phyloP scores from a whole-genome alignment of 495 filamentous ascomycete genomes.

The Neurospora cerealis region DNA sequence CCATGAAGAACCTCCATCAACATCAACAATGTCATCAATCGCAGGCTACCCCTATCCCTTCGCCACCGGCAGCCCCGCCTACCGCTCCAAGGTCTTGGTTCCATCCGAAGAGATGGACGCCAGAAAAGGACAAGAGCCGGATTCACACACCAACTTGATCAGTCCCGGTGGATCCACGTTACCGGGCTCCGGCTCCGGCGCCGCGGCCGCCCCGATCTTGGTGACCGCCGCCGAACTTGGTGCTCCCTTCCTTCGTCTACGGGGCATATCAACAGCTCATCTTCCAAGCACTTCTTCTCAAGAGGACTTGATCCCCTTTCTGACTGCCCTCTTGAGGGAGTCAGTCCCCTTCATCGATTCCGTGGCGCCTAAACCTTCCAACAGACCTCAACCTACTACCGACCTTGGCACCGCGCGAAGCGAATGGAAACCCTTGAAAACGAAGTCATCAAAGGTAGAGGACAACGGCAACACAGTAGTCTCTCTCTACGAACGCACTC shows the following conservation, averaged over 20 bases:
- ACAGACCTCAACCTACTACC: conserved; percentile 1
- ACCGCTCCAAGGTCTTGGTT: not conserved
- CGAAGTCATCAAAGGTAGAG: conserved; percentile 28
- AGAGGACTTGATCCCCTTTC: conserved; percentile 27
- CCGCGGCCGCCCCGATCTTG: not conserved
- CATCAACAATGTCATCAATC: not conserved
- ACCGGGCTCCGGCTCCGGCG: not conserved
- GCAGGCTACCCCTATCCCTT: not conserved
- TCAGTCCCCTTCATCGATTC: conserved; percentile 45
- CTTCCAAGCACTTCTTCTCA: conserved; percentile 22
- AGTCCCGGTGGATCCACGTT: not conserved
- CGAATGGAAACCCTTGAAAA: conserved; percentile 33
- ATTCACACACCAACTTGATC: not conserved
- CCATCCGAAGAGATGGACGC: not conserved
- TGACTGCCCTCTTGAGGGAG: conserved; percentile 40
- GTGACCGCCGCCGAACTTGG: not conserved
- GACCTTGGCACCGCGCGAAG: conserved; percentile 5
- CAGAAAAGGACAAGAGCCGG: not conserved
- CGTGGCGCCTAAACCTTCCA: conserved; percentile 24
- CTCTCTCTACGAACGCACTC: conserved; percentile 32
- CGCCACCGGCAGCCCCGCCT: not conserved
- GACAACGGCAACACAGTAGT: conserved; percentile 33
- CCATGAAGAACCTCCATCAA: not conserved
- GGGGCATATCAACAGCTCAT: conserved; percentile 29
- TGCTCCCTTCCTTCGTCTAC: conserved; percentile 19